phyloP scores from a whole-genome alignment of 1,284 basidiomycete species.

The Microbotryomycetes sp. region DNA sequence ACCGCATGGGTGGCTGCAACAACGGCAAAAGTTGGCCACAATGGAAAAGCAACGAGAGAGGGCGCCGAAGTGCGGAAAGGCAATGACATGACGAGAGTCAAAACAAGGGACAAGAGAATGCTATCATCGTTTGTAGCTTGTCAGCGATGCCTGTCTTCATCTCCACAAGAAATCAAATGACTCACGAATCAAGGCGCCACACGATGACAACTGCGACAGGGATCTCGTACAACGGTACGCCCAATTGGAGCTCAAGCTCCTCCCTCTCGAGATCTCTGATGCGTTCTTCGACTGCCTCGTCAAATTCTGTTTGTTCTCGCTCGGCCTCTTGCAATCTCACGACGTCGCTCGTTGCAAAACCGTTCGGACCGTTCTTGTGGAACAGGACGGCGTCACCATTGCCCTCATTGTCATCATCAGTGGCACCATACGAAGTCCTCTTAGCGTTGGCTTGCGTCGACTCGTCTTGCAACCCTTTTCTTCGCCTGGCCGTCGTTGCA shows the following conservation, averaged over 20 bases:
- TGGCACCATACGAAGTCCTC: background rate
- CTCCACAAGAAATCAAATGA: background rate
- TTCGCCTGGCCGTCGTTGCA: background rate
- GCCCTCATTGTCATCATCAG: background rate
- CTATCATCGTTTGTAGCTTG: background rate
- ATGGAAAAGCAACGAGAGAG: constrained; percentile 18
- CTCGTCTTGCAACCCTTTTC: background rate
- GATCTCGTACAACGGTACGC: constrained; percentile 29
- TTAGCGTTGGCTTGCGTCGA: too few species aligned
- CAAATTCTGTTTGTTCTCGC: too few species aligned
- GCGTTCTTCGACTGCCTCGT: constrained; percentile 10
- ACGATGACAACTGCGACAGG: constrained; percentile 27
- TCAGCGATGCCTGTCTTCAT: too few species aligned
- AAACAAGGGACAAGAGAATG: constrained; percentile 18
- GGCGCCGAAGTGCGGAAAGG: constrained; percentile 21
- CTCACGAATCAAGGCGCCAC: constrained; percentile 30
- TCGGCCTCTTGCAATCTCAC: constrained; percentile 8
- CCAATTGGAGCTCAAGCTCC: constrained; percentile 28
- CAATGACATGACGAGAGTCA: constrained; percentile 28
- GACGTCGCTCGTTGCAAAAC: background rate
- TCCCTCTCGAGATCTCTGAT: constrained; percentile 18
- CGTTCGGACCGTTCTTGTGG: background rate
- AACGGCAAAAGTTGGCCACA: constrained; percentile 8
- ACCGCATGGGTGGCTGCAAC: constrained; percentile 13
- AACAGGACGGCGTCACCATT: too few species aligned